Conservation (phyloP, 2,329 filamentous ascomycete genomes). For the Pestalotiopsis fici region DNA sequence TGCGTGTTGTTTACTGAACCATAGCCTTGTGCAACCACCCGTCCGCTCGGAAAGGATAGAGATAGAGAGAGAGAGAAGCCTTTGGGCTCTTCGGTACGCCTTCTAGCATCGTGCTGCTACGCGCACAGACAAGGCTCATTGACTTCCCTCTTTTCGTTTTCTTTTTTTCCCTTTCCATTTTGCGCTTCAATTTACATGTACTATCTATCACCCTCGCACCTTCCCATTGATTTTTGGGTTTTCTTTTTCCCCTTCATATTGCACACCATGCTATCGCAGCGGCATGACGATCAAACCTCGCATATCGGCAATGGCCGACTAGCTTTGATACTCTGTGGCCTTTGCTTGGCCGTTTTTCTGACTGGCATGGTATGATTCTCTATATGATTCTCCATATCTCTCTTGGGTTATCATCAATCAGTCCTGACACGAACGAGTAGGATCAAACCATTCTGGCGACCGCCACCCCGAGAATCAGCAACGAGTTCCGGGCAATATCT, state of each 20-base stretch:
- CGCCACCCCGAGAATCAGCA: not conserved
- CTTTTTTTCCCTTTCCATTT: too few species aligned
- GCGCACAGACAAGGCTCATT: too few species aligned
- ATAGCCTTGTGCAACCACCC: too few species aligned
- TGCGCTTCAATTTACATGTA: too few species aligned
- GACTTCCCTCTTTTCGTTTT: too few species aligned
- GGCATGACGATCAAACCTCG: not conserved
- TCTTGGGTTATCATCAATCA: not conserved
- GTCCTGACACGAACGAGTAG: not conserved
- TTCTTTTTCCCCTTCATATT: not conserved
- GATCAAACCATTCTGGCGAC: constrained; percentile 3
- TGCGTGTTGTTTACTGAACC: too few species aligned
- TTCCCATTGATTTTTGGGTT: too few species aligned
- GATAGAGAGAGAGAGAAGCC: too few species aligned
- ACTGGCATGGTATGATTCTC: not conserved
- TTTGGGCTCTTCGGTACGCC: too few species aligned
- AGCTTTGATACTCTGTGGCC: not conserved
- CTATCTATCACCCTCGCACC: not conserved
- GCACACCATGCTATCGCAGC: not conserved
- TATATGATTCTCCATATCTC: not conserved
- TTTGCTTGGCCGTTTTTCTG: not conserved
- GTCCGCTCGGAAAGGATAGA: too few species aligned
- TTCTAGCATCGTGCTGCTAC: too few species aligned
- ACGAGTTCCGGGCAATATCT: not conserved
- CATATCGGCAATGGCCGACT: not conserved